These are phyloP conservation scores for Aspergillus sclerotialis DNA, from an alignment of 2,329 filamentous ascomycete species.

Conservation along the genomic window DNA sequence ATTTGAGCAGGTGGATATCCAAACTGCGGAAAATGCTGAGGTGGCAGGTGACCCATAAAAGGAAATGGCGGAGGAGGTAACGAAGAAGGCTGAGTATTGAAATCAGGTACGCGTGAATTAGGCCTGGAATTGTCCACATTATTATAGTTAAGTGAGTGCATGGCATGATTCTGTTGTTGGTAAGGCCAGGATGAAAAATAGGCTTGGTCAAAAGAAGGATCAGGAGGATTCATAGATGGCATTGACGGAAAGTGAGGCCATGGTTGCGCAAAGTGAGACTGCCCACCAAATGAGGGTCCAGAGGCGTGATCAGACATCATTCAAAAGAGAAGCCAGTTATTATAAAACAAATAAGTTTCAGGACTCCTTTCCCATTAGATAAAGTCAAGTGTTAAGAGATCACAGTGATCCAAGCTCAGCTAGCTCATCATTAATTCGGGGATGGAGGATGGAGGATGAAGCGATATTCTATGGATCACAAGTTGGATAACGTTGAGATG, in stretches of 20 bases:
- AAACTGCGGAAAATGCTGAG: constrained; percentile 20
- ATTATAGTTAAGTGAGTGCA: constrained; percentile 14
- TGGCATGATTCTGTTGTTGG: constrained; percentile 11
- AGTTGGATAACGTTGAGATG: not conserved
- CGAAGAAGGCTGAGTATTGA: constrained; percentile 16
- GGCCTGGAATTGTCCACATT: constrained; percentile 16
- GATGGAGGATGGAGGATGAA: not conserved
- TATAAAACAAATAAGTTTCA: not conserved
- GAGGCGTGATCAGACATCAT: constrained; percentile 44
- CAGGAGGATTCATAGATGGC: constrained; percentile 18
- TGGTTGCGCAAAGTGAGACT: constrained; percentile 28
- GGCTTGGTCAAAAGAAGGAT: constrained; percentile 17
- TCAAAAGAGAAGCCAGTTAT: constrained; percentile 1
- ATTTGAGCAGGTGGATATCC: constrained; percentile 28
- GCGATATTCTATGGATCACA: not conserved
- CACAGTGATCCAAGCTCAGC: too few relatives aligned
- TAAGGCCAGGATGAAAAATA: constrained; percentile 17
- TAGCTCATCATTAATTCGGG: not conserved
- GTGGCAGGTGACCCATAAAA: constrained; percentile 26
- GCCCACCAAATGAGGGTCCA: constrained; percentile 36
- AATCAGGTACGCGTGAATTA: constrained; percentile 24
- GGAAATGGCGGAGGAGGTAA: constrained; percentile 24
- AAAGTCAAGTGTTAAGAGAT: too few relatives aligned
- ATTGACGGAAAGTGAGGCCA: constrained; percentile 22
- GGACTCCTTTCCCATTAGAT: too few relatives aligned